phyloP scores from a whole-genome alignment of 352 stramenopile species.

The Pythium myriotylum region DNA sequence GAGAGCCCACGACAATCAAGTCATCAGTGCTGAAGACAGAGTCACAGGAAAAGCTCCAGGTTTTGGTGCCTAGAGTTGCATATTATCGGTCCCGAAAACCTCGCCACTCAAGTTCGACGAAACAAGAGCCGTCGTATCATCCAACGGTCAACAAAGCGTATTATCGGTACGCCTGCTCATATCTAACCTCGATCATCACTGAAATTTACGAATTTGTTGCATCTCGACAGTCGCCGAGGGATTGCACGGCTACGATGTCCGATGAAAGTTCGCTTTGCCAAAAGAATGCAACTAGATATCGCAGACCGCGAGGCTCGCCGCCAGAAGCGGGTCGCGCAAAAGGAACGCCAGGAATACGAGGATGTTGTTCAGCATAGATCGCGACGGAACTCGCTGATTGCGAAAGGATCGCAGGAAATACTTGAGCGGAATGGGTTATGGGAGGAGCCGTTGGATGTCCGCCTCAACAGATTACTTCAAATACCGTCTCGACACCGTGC shows the following conservation, averaged over 20 bases:
- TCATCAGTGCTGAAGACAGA: background rate
- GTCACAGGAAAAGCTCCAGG: conserved; percentile 12
- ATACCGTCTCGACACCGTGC: background rate
- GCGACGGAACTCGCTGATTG: conserved; percentile 33
- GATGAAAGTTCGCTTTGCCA: conserved; percentile 8
- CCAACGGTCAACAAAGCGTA: conserved; percentile 56
- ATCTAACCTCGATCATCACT: background rate
- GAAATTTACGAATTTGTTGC: background rate
- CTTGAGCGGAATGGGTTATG: conserved; percentile 56
- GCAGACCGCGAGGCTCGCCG: conserved; percentile 32
- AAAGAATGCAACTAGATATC: conserved; percentile 55
- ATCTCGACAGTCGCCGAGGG: conserved; percentile 10
- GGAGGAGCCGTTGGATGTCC: conserved; percentile 41
- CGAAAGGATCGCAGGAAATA: conserved; percentile 53
- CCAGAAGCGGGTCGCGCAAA: conserved; percentile 28
- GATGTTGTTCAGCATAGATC: conserved; percentile 2
- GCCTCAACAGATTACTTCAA: conserved; percentile 33
- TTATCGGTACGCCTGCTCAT: conserved; percentile 11
- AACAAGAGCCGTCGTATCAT: conserved; percentile 50
- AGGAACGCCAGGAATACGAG: conserved; percentile 25
- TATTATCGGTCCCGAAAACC: conserved; percentile 5
- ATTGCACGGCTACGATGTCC: conserved; percentile 10
- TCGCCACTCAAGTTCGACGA: conserved; percentile 16
- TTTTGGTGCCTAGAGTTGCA: conserved; percentile 21
- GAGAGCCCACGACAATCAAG: conserved; percentile 6